Evolutionary conservation across 306 rosid genomes (phyloP).

Genomic region (Dryas alaskensis): DNA sequence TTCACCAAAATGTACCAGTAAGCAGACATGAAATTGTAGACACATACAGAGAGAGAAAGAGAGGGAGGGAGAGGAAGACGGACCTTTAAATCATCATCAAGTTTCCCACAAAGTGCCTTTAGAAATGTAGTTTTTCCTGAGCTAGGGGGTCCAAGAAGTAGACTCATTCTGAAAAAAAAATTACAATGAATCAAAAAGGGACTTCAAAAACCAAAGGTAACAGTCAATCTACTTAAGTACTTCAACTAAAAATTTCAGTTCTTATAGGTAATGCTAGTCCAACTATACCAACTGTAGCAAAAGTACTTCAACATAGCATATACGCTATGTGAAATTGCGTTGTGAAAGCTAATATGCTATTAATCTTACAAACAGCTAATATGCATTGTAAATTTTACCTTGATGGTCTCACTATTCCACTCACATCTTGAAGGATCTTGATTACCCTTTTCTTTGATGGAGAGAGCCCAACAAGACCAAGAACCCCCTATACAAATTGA

Average conservation of each 20-base stretch:
- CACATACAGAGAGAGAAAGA: neutral
- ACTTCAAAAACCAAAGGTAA: neutral
- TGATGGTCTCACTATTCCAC: constrained; percentile 60
- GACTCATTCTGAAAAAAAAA: constrained; percentile 46
- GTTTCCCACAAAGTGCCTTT: constrained; percentile 58
- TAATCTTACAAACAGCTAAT: neutral
- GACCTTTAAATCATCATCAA: constrained; percentile 54
- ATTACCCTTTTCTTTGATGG: constrained; percentile 59
- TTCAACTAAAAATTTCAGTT: too few species aligned
- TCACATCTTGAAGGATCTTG: constrained; percentile 58
- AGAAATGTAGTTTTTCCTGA: constrained; percentile 69
- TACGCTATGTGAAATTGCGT: neutral
- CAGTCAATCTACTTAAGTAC: too few species aligned
- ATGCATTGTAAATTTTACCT: constrained; percentile 34
- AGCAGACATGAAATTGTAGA: neutral
- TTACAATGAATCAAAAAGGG: neutral
- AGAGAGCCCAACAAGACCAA: constrained; percentile 53
- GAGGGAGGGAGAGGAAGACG: constrained; percentile 2
- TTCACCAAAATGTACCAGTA: neutral
- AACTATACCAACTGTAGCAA: neutral
- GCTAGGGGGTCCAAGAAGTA: constrained; percentile 69
- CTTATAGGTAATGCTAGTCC: neutral
- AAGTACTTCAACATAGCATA: neutral
- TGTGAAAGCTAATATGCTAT: neutral
- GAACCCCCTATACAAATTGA: constrained; percentile 33